Evolutionary conservation across 345 rosid genomes (phyloP), one percentile per base, ranked within the genome.

Genomic region (Eucalyptus leucophloia): DNA sequence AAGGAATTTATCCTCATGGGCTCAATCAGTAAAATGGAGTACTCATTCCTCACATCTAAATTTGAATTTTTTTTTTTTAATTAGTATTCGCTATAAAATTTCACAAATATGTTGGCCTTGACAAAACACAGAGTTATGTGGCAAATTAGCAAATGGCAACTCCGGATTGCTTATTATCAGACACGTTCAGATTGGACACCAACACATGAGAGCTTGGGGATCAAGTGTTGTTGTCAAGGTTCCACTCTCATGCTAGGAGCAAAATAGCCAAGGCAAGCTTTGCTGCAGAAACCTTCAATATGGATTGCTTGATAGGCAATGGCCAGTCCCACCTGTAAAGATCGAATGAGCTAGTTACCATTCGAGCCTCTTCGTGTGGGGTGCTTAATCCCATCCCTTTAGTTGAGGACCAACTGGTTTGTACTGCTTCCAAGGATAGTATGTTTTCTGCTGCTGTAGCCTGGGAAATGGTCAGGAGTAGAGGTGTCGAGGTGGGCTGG

Each of bases 71-170:
- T 16, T 1, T n/a, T n/a, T 16, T n/a, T n/a, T 56, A 4, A 3
- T 23, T 0, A n/a, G 12, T 67, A 8, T 67, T 16, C 11, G 0
- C 3, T n/a, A 67, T 16, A 1, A 5, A 67, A 65, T 16, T 2
- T 65, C 19, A 65, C 10, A 65, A 65, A 65, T 65, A 65, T 65
- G 2, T 65, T 65, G 21, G 8, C 37, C 19, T 65, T 8, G 72
- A 30, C 5, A 65, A 18, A 11, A 69, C 14, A 69, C 13, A 1
- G 5, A 10, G 4, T 69, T 34, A 69, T 69, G 81, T 17, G 24
- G 81, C 7, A 32, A 32, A 53, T 67, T 16, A 32, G 80, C 42
- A 32, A 67, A 21, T 16, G 21, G 2, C 12, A 67, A 32, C 80
- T 67, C 40, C 24, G 0, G 21, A 67, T 67, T 32, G 7, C 80